A percentile compares a stretch with the other conserved stretches of the same genome.
Evolutionary conservation across 2,329 filamentous ascomycete species (phyloP).

Genomic region (Calonectria multiphialidica): DNA sequence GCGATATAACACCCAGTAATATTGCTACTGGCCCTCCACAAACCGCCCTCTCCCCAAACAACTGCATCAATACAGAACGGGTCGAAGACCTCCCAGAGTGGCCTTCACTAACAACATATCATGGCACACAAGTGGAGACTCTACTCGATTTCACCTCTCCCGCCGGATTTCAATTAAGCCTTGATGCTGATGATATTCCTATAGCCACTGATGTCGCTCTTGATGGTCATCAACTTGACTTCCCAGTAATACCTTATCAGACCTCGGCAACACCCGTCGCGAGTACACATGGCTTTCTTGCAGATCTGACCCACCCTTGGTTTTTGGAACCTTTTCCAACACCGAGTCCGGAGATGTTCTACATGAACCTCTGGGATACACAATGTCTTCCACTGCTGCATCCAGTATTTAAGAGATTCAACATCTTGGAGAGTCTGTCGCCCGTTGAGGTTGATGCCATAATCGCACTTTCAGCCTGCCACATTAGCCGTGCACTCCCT

Average conservation of each 20-base stretch:
- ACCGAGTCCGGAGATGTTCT: background rate
- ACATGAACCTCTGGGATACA: constrained; percentile 20
- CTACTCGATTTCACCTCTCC: too few species aligned
- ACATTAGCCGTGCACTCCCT: constrained; percentile 18
- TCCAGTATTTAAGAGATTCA: constrained; percentile 1
- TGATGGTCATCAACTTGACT: too few species aligned
- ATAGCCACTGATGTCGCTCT: too few species aligned
- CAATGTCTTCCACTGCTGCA: constrained; percentile 23
- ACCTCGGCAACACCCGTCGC: too few species aligned
- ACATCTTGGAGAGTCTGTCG: background rate
- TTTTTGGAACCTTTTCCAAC: background rate
- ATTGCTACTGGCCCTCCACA: too few species aligned
- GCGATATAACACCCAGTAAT: accelerated
- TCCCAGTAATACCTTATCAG: background rate
- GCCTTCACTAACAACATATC: too few species aligned
- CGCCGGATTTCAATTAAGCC: too few species aligned
- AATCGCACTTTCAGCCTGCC: constrained; percentile 22
- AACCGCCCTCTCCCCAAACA: too few species aligned
- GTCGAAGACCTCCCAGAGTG: too few species aligned
- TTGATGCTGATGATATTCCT: too few species aligned
- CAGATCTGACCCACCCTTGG: background rate
- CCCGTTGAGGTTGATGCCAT: constrained; percentile 11
- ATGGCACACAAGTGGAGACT: too few species aligned
- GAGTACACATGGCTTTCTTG: background rate
- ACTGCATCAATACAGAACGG: background rate